phyloP scores from a whole-genome alignment of 2,329 filamentous ascomycete species.

The Didymosphaeria variabile region DNA sequence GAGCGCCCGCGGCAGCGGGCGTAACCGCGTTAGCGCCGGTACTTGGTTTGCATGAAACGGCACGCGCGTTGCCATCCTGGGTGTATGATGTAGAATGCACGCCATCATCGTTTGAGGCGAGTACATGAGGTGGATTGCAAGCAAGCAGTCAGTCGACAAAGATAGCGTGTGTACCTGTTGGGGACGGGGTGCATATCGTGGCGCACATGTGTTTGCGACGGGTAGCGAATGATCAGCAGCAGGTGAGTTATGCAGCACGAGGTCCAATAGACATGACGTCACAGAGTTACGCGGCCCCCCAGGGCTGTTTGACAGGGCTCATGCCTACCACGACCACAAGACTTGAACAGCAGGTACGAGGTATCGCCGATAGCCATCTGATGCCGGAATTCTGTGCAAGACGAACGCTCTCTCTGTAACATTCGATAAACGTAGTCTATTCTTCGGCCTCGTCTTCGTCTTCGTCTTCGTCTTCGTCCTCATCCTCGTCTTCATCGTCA shows the following conservation, averaged over 20 bases:
- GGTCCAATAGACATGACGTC: neutral
- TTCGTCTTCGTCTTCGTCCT: constrained; percentile 37
- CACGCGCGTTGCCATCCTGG: neutral
- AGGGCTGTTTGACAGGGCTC: neutral
- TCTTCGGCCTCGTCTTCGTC: constrained; percentile 24
- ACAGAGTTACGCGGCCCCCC: neutral
- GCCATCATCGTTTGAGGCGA: neutral
- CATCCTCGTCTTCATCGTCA: constrained; percentile 47
- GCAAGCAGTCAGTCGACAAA: neutral
- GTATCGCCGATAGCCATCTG: too few relatives aligned
- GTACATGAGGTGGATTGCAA: neutral
- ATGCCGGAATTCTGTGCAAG: neutral
- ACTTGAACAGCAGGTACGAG: neutral
- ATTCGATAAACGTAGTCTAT: neutral
- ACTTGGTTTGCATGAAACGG: constrained; percentile 3
- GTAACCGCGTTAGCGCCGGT: constrained; percentile 9
- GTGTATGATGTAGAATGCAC: neutral
- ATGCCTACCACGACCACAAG: neutral
- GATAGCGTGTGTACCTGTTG: neutral
- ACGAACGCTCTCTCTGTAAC: neutral
- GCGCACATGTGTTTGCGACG: neutral
- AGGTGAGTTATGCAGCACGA: neutral
- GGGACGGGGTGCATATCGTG: neutral
- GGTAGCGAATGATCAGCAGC: too few relatives aligned
- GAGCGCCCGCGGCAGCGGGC: neutral